A percentile compares a stretch with the other conserved stretches of the same genome.
phyloP scores from a whole-genome alignment of 176 grass and related monocot species.

The Paspalum vaginatum region DNA sequence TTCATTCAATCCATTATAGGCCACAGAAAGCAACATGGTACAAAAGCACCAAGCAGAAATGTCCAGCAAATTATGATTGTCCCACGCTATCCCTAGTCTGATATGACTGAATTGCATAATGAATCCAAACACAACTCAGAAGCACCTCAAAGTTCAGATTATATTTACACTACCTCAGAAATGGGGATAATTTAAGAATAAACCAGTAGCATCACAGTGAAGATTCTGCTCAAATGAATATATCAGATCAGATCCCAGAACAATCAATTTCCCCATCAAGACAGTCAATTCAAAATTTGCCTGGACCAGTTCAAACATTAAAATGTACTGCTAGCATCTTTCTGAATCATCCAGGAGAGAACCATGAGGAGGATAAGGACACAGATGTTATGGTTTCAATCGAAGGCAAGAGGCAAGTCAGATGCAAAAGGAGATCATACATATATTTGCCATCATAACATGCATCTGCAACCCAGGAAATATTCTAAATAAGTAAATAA shows the following conservation, averaged over 20 bases:
- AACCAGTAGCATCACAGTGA: not conserved
- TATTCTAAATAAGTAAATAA: not conserved
- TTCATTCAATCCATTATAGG: constrained; percentile 23
- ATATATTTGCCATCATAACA: not conserved
- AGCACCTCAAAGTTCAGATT: constrained; percentile 23
- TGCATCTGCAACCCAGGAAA: not conserved
- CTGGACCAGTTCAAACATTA: not conserved
- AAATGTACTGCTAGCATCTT: not conserved
- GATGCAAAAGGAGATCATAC: not conserved
- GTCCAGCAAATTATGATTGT: constrained; percentile 26
- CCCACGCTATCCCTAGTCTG: not conserved
- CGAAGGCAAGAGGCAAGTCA: not conserved
- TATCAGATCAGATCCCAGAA: not conserved
- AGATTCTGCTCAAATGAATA: not conserved
- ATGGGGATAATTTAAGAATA: constrained; percentile 4
- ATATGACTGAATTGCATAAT: constrained; percentile 19
- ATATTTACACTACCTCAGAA: constrained; percentile 2
- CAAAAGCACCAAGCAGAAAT: constrained; percentile 1
- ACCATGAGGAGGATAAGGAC: constrained; percentile 1
- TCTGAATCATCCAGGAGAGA: constrained; percentile 15
- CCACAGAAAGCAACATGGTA: constrained; percentile 21
- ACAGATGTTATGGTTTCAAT: not conserved
- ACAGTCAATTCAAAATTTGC: constrained; percentile 14
- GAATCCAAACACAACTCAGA: not conserved
- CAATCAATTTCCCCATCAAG: not conserved